Base-by-base conservation (phyloP, 2,329 filamentous ascomycete species). In the Biscogniauxia marginata region DNA sequence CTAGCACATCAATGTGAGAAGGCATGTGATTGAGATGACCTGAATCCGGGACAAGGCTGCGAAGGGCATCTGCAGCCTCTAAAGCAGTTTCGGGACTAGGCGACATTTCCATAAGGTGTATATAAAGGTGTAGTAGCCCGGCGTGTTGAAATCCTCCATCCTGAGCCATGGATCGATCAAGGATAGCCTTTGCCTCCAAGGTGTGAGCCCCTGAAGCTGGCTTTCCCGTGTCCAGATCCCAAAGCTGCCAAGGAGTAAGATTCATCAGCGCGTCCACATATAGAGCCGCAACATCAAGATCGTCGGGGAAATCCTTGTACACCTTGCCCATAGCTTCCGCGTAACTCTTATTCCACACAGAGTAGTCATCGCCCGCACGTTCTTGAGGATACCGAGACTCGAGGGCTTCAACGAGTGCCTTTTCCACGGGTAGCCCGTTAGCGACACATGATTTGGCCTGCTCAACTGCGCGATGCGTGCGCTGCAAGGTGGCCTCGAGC, bases 21-120 rank as follows among this genome's bases (percentile, higher is more conserved):
- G 89, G 89, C 90, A 93, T 93, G 66, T 91, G 88, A 44, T 85
- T 78, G 0, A 90, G 73, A 69, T 92, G 89, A 0, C 88, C 88
- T 0, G 84, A 79, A 67, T 91, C 87, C 0, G 88, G 88, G 0
- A 88, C 82, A 2, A 91, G 77, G 8, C 77, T 78, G 20, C 88
- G 84, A 9, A 91, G 77, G 16, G 75, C 73, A 64, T 91, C 81
- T 4, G 87, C 87, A 0, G 81, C 76, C 0, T 80, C 74, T 16
- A 90, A 69, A 1, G 85, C 89, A 1, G 73, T 68, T 67, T 90
- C 88, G 0, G 88, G 88, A 0, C 75, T 79, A 0, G 77, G 74
- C 0, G 88, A 91, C 88, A 91, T 91, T 67, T 92, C 89, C 78
- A 90, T 88, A 3, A 90, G 79, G 63, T 91, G 88, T 43, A 91